Evolutionary conservation across 176 grass and related monocot species (phyloP), one percentile per base, ranked within the genome.

Genomic region (Aegilops longissima): DNA sequence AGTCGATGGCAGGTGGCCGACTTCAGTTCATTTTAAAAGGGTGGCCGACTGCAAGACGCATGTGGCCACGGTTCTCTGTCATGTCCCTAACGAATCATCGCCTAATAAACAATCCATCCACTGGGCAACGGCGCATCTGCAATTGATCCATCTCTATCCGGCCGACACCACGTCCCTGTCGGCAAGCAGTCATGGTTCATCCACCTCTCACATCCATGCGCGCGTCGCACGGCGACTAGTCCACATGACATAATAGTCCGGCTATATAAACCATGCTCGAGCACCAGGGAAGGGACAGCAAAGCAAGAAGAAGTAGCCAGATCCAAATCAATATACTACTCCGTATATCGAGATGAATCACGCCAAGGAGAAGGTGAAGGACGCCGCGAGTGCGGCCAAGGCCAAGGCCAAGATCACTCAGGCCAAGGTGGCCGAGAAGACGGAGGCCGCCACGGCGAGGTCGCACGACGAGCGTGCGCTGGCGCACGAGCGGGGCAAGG

Each of bases 401-500:
- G 77, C 83, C 3, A 94, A 90, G 87, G 58, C 67, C 14, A 93
- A 91, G 79, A 61, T 86, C 79, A 35, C 84, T 44, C 51, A 87
- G 56, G 87, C 75, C 42, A 90, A 85, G 84, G 78, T 65, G 18
- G 90, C 87, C 56, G 88, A 80, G 73, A 90, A 88, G 79, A 40
- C 58, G 1, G 87, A 91, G 84, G 73, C 21, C 68, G 82, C 88
- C 5, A 8, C 78, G 18, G 88, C 90, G 21, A 38, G 73, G 39
- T 80, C 79, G 0, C 70, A 31, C 68, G 69, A 38, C 8, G 82
- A 86, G 67, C 80, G 80, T 74, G 88, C 88, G 85, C 84, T 90
- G 13, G 82, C 85, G 12, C 90, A 84, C 29, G 82, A 95, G 66
- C 69, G 85, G 52, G 90, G 67, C 58, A 95, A 92, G 85, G 85